phyloP scores from a whole-genome alignment of 352 stramenopile genomes.

The Pythium rhizo-oryzae region DNA sequence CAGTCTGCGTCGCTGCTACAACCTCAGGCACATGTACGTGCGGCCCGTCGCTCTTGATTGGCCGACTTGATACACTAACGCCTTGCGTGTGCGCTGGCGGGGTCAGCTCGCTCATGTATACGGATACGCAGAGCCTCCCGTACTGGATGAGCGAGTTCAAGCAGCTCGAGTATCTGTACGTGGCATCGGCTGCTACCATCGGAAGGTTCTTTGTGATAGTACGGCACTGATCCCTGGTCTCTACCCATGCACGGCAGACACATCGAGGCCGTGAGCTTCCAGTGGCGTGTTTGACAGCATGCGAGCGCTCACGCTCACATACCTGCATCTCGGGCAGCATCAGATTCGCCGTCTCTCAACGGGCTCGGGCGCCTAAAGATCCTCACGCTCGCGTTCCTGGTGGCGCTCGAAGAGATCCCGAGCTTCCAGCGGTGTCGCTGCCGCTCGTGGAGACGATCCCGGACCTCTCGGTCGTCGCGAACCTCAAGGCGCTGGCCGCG shows the following conservation, averaged over 20 bases:
- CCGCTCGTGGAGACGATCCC: not conserved
- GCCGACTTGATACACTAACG: too few relatives aligned
- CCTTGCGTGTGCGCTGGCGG: too few relatives aligned
- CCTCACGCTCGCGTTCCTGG: not conserved
- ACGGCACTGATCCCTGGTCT: not conserved
- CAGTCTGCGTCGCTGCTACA: not conserved
- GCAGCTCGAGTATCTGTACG: slow-evolving; percentile 13
- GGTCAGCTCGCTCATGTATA: slow-evolving; percentile 6
- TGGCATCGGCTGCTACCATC: not conserved
- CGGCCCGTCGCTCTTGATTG: not conserved
- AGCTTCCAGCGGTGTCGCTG: not conserved
- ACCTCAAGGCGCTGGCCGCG: not conserved
- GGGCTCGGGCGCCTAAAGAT: not conserved
- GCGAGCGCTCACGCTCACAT: not conserved
- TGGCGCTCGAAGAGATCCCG: not conserved
- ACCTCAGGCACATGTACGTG: not conserved
- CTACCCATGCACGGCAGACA: not conserved
- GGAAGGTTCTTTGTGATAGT: too few relatives aligned
- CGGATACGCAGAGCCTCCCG: not conserved
- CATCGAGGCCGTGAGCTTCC: not conserved
- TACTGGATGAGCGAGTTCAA: slow-evolving; percentile 10
- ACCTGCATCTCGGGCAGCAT: not conserved
- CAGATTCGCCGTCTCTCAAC: not conserved
- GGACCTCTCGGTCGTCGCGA: not conserved
- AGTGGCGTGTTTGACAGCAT: not conserved